Base-by-base conservation (phyloP, 306 rosid genomes). In the Dryas drummondii region DNA sequence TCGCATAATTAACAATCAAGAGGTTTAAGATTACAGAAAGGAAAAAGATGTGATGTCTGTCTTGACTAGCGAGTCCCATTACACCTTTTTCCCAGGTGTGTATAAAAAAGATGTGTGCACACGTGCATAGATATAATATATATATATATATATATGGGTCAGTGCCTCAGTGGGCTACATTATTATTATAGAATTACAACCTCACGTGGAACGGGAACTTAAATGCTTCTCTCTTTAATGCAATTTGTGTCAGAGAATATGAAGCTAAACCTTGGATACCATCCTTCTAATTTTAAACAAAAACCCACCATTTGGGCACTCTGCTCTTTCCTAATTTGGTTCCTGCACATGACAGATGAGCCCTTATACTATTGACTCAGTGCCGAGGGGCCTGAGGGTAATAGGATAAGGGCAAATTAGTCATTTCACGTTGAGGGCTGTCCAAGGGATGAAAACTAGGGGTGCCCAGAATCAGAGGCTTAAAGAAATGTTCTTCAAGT, bases 211-310 rank as follows among this genome's bases (percentile, higher is more conserved):
- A 55, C 14, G 83, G 80, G 78, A 80, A 86, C 88, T 77, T 76
- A 74, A 76, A 74, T 82, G 86, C 84, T 79, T 71, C 89, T 83
- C 88, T 80, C 82, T 79, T 79, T 63, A 48, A 74, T 72, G 79
- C 87, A 78, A 81, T 62, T 67, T 72, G 84, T 85, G 87, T 85
- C 85, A 79, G 84, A 80, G 85, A 80, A 87, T 87, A 83, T 81
- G 84, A 88, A 86, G 83, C 81, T 67, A 68, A 76, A 55, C 96
- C 68, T 88, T 71, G 96, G 96, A 88, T 91, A 70, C 91, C 91
- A 74, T 86, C 75, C 70, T 63, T 66, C 76, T 80, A 74, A 60
- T 60, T 69, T 77, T 84, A 78, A 84, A 83, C 75, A 64, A 62
- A 67, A 37, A 6, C 68, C 75, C 41, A 59, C 17, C 42, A 3